Evolutionary conservation across 1,139 yeast genomes (phyloP), one percentile per base, ranked within the genome.

Genomic region (Geotrichum bryndzae): DNA sequence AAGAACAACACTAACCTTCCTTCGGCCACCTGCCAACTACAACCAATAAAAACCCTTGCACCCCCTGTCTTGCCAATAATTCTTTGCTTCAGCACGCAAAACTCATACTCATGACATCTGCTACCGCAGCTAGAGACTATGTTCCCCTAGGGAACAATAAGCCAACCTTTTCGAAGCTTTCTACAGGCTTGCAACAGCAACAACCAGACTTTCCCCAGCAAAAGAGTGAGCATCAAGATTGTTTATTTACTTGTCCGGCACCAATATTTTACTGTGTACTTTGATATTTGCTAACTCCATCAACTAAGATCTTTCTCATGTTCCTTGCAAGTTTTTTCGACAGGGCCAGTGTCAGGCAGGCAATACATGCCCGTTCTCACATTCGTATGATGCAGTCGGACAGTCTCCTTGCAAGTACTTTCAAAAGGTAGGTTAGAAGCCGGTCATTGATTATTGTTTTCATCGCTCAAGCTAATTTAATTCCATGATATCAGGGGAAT

Each of bases 321-420:
- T 92, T 51, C 98, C 99, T 1, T 92, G 99, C 74, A 92, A 92
- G 76, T 92, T 94, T 77, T 91, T 80, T 73, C 80, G 84, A 65
- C 97, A 91, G 72, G 97, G 98, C 0, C 84, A 88, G 23, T 92
- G 98, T 74, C 97, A 91, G 75, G 98, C 98, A 0, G 98, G 98
- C 13, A 79, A 78, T 62, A 80, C 94, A 1, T 94, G 98, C 74
- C 97, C 97, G 1, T 94, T 94, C 71, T 87, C 96, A 53, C 98
- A 94, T 73, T 82, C 88, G 55, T 74, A 84, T 61, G 90, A 86
- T 61, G 80, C 84, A 2, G 77, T 81, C 53, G 91, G 87, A 65
- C 83, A 83, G 65, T 82, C 88, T 41, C 96, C 96, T 8, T 92
- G 98, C 80, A 91, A 90, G 78, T 92, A 91, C 74, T 92, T 90